phyloP scores from a whole-genome alignment of 352 stramenopile species.

The Globisporangium nodosum region DNA sequence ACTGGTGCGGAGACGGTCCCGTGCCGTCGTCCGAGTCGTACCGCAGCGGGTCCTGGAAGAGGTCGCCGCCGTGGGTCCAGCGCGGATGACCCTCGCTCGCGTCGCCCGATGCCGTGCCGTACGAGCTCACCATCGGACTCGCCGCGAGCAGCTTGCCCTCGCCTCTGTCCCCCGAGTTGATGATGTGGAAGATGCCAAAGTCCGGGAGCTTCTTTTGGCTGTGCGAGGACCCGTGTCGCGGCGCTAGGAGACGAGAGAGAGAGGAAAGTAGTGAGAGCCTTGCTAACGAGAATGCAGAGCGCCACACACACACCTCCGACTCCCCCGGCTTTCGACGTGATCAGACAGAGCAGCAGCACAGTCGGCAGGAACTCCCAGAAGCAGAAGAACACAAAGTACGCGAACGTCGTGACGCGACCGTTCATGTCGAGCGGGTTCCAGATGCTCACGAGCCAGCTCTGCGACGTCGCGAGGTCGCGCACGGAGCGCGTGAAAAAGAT shows the following conservation, averaged over 20 bases:
- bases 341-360: conserved; percentile 69
- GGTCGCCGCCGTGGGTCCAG: conserved; percentile 75
- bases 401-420: conserved; percentile 68
- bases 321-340: conserved; percentile 76
- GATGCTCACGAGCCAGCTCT: conserved; percentile 83
- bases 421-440: conserved; percentile 87
- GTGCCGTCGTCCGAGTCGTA: conserved; percentile 82
- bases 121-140: conserved; percentile 55
- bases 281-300: not conserved
- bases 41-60: conserved; percentile 77
- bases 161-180: conserved; percentile 42
- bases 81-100: conserved; percentile 29
- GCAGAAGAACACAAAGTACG: conserved; percentile 83
- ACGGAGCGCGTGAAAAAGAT: conserved; percentile 81
- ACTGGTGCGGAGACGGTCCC: conserved; percentile 45
- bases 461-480: conserved; percentile 71
- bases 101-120: conserved; percentile 33
- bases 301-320: conserved; percentile 44
- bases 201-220: conserved; percentile 71
- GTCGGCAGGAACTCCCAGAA: conserved; percentile 86
- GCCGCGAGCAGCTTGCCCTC: conserved; percentile 41
- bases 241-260: conserved; percentile 28
- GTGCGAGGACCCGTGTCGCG: conserved; percentile 47
- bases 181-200: conserved; percentile 86
- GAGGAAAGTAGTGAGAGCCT: not conserved